A percentile compares a stretch with the other conserved stretches of the same genome.
These are phyloP conservation scores for Neopestalotiopsis sp. DNA, from an alignment of 2,329 filamentous ascomycete genomes.

Conservation along the genomic window DNA sequence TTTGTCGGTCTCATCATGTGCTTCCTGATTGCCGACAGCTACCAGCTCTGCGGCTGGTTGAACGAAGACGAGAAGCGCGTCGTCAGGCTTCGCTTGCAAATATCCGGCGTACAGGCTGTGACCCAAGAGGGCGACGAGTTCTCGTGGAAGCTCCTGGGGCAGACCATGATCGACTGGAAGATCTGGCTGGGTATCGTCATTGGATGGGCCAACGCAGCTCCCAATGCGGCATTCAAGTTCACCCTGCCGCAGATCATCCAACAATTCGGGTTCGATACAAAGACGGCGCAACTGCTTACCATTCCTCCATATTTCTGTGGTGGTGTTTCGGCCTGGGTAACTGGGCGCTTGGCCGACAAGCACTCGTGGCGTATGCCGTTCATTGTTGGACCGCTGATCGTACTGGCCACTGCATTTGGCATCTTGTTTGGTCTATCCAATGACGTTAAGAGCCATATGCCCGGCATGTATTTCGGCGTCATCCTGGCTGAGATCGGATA, in stretches of 20 bases:
- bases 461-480: conserved; percentile 27
- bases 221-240: conserved; percentile 38
- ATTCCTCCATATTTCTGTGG: conserved; percentile 23
- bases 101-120: conserved; percentile 17
- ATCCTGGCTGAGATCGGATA: conserved; percentile 33
- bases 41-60: conserved; percentile 52
- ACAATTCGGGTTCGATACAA: conserved; percentile 45
- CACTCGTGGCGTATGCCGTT: conserved; percentile 38
- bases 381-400: conserved; percentile 30
- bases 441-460: background rate
- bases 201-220: conserved; percentile 36
- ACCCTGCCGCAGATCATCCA: conserved; percentile 43
- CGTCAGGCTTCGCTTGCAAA: conserved; percentile 26
- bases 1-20: conserved; percentile 37
- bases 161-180: conserved; percentile 48
- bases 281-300: conserved; percentile 30
- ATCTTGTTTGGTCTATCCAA: conserved; percentile 31
- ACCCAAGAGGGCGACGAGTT: conserved; percentile 20
- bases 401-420: conserved; percentile 34
- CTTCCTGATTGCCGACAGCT: conserved; percentile 56
- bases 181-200: conserved; percentile 39
- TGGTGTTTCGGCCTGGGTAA: conserved; percentile 35
- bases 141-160: conserved; percentile 29
- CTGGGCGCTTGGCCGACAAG: conserved; percentile 36
- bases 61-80: conserved; percentile 44